These are phyloP conservation scores for Suillus occidentalis DNA, from an alignment of 768 basidiomycete species.

Conservation along the genomic window DNA sequence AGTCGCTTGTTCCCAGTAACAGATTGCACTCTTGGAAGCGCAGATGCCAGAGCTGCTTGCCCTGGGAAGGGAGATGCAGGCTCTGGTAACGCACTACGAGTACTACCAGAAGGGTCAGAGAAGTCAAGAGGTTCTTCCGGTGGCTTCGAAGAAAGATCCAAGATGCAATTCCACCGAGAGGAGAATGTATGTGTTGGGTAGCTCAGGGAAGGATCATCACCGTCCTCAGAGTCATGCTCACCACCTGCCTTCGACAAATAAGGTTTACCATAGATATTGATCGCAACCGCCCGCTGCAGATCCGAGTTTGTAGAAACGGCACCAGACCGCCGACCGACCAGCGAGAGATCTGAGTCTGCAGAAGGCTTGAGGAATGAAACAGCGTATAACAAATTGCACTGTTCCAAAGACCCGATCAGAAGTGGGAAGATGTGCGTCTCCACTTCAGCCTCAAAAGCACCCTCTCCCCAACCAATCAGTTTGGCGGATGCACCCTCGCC, in stretches of 20 bases:
- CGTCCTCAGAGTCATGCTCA: slow-evolving; percentile 15
- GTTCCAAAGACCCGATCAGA: slow-evolving; percentile 66
- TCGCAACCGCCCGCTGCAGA: slow-evolving; percentile 74
- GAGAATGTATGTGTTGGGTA: slow-evolving; percentile 78
- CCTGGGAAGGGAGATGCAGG: slow-evolving; percentile 80
- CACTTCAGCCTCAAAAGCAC: slow-evolving; percentile 30
- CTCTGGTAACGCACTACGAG: slow-evolving; percentile 57
- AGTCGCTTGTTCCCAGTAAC: slow-evolving; percentile 62
- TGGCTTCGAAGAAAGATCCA: slow-evolving; percentile 61
- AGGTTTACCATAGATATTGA: slow-evolving; percentile 77
- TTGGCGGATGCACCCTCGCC: slow-evolving; percentile 59
- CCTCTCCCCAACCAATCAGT: slow-evolving; percentile 51
- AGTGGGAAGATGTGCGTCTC: slow-evolving; percentile 66
- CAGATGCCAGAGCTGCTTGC: slow-evolving; percentile 24
- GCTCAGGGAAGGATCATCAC: slow-evolving; percentile 17
- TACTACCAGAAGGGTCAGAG: slow-evolving; percentile 14
- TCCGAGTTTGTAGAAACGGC: slow-evolving; percentile 41
- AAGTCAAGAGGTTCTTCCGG: slow-evolving; percentile 21
- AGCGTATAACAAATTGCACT: slow-evolving; percentile 87
- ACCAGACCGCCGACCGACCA: slow-evolving; percentile 31
- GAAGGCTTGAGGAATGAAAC: slow-evolving; percentile 78
- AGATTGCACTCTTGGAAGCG: slow-evolving; percentile 23
- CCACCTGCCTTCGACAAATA: slow-evolving; percentile 36
- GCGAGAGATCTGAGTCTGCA: slow-evolving; percentile 47
- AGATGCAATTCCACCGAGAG: slow-evolving; percentile 87